Percentiles rank a stretch among this genome's conserved stretches.
Conservation (phyloP, 345 rosid species). For the Melaleuca alternifolia region DNA sequence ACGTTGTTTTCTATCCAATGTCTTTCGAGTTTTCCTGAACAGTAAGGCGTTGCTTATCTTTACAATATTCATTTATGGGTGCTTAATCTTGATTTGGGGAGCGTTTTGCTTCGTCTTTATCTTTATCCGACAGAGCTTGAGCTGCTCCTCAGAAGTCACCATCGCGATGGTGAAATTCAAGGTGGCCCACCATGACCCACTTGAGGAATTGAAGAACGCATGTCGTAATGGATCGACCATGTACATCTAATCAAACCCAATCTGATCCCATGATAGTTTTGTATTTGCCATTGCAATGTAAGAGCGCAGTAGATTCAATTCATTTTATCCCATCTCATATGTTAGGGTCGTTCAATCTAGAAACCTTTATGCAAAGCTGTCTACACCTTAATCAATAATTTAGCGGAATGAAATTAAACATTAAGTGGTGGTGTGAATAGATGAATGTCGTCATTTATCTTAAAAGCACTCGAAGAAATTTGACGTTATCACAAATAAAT, state of each 20-base stretch:
- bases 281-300: neutral
- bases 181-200: neutral
- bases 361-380: neutral
- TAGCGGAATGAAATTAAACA: neutral
- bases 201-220: neutral
- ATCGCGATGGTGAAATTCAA: neutral
- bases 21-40: neutral
- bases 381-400: neutral
- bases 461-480: neutral
- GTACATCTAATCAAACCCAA: neutral
- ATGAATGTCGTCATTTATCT: fast-evolving
- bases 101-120: neutral
- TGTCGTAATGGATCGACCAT: neutral
- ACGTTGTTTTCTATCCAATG: neutral
- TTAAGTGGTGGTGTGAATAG: neutral
- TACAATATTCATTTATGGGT: no score
- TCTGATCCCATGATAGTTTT: neutral
- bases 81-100: neutral
- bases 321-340: neutral
- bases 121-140: neutral
- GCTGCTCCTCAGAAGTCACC: neutral
- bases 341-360: neutral
- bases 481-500: fast-evolving
- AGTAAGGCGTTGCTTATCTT: neutral
- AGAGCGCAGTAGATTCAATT: neutral